Base-by-base conservation (phyloP, 1,284 basidiomycete species). In the Somion occarium region DNA sequence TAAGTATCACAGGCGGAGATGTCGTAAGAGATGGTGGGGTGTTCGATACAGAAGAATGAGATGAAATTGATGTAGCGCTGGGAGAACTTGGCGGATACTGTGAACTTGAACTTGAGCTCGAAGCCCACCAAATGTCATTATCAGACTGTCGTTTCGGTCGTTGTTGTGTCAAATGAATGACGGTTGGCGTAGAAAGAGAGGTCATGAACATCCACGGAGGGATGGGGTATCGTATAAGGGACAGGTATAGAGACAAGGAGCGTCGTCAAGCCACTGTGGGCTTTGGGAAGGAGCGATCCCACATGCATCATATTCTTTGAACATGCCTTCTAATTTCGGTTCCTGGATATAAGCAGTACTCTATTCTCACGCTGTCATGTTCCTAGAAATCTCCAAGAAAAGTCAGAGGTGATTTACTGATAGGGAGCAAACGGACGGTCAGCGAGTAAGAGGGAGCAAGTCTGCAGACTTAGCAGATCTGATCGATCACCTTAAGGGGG, bases 201-300 rank as follows among this genome's bases (percentile, higher is more conserved):
- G 54, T 60, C 64, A 64, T 64, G 63, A 54, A 57, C 48, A 54
- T 59, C 61, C 59, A 19, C 54, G 56, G 55, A 48, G 48, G 53
- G 46, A 23, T 24, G 27, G 7, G 49, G 24, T 45, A 44, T 53
- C 37, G 50, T 48, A 30, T 19, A 38, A 51, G 46, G 50, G 34
- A 55, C 49, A 38, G 46, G 39, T 55, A 52, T 50, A 38, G 38
- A 52, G 23, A 48, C 43, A 55, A 47, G 48, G 49, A 48, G 46
- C 18, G 42, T 26, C 30, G 30, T 34, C 30, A 34, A 34, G 30
- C 30, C 30, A 34, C 3, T 18, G 25, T 18, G 23, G 44, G 44
- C 44, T 44, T 9, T 44, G 23, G 5, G 44, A 46, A 46, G 25
- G 30, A 46, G 44, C 24, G 44, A 34, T 34, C 24, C 15, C 13